phyloP scores from a whole-genome alignment of 352 stramenopile genomes.

The Phytophthora boehmeriae region DNA sequence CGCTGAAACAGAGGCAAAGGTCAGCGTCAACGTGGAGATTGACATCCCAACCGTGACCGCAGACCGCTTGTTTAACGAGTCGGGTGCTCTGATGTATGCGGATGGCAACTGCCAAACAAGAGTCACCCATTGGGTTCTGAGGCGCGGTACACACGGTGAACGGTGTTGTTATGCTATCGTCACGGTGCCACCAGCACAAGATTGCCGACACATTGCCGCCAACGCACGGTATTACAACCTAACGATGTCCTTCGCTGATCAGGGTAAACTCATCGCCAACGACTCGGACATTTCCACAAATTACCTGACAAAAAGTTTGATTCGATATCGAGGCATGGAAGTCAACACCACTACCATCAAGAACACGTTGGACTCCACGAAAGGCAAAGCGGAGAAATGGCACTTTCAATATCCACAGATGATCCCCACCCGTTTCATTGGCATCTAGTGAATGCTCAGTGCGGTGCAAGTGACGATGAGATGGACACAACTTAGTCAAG shows the following conservation, averaged over 20 bases:
- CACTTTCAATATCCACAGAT: constrained; percentile 82
- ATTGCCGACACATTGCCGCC: constrained; percentile 62
- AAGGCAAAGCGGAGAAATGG: constrained; percentile 80
- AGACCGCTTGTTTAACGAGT: constrained; percentile 58
- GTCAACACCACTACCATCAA: constrained; percentile 60
- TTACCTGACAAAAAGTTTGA: constrained; percentile 52
- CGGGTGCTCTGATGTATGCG: constrained; percentile 66
- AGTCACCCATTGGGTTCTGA: constrained; percentile 61
- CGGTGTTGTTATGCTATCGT: constrained; percentile 73
- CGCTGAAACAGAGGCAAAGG: constrained; percentile 40
- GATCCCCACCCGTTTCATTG: constrained; percentile 81
- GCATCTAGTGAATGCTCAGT: constrained; percentile 79
- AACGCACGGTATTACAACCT: constrained; percentile 83
- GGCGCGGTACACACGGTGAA: constrained; percentile 70
- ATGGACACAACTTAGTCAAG: constrained; percentile 73
- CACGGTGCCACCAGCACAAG: constrained; percentile 59
- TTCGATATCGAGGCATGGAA: constrained; percentile 54
- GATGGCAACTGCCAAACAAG: constrained; percentile 57
- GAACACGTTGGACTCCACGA: constrained; percentile 59
- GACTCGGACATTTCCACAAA: constrained; percentile 53
- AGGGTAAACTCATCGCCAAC: constrained; percentile 67
- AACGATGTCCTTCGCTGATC: constrained; percentile 63
- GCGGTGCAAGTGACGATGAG: constrained; percentile 62
- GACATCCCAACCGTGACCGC: constrained; percentile 65
- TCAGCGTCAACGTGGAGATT: constrained; percentile 62